A percentile compares a stretch with the other conserved stretches of the same genome.
Evolutionary conservation across 2,329 filamentous ascomycete species (phyloP).

Genomic region (Hymenotorrendiella dingleyae): DNA sequence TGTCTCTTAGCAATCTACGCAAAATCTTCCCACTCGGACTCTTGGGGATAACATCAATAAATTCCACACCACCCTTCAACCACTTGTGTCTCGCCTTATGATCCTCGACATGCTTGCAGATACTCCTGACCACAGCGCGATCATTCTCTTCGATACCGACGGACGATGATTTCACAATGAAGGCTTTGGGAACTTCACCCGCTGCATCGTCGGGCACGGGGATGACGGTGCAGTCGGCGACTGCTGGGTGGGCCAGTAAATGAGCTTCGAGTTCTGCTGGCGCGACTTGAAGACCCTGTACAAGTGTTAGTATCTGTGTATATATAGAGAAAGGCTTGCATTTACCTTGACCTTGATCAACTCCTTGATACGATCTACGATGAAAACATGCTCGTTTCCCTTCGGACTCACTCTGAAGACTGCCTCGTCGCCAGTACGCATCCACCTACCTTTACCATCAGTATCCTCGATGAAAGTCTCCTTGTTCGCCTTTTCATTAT

Average conservation of each 20-base stretch:
- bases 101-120: constrained; percentile 55
- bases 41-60: constrained; percentile 64
- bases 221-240: constrained; percentile 77
- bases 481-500: constrained; percentile 75
- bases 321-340: constrained; percentile 11
- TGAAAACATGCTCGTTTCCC: constrained; percentile 74
- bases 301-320: constrained; percentile 5
- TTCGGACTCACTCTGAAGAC: constrained; percentile 23
- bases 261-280: constrained; percentile 79
- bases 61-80: constrained; percentile 57
- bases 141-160: constrained; percentile 50
- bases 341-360: constrained; percentile 67
- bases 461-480: constrained; percentile 68
- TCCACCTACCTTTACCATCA: constrained; percentile 62
- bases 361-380: constrained; percentile 78
- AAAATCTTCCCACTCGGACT: constrained; percentile 71
- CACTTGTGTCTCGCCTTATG: constrained; percentile 66
- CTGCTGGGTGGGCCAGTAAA: constrained; percentile 65
- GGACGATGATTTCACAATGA: constrained; percentile 6
- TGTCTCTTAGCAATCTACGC: constrained; percentile 62
- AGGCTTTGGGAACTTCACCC: constrained; percentile 42
- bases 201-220: constrained; percentile 57
- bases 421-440: constrained; percentile 79
- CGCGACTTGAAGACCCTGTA: constrained; percentile 72
- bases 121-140: constrained; percentile 40